Conservation (phyloP, 2,329 filamentous ascomycete genomes). For the Verticillium zaregamsianum region DNA sequence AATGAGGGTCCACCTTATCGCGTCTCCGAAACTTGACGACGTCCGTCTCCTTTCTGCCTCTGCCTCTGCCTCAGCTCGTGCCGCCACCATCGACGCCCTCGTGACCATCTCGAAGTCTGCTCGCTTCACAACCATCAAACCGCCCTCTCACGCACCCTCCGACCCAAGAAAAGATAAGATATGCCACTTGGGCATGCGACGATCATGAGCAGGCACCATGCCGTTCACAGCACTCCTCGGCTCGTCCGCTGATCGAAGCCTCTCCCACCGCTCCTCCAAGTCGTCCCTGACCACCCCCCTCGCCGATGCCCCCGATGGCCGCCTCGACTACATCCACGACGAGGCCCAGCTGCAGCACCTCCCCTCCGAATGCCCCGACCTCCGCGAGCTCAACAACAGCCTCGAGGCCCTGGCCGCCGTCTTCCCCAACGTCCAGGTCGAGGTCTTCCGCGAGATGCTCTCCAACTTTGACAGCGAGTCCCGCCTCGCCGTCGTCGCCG, state of each 20-base stretch:
- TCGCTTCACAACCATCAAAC: background rate
- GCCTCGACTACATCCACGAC: conserved; percentile 48
- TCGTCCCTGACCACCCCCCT: conserved; percentile 17
- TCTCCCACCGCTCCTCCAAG: background rate
- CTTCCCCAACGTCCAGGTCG: conserved; percentile 76
- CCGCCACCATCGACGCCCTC: background rate
- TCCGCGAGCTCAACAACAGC: conserved; percentile 65
- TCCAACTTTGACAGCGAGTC: conserved; percentile 71
- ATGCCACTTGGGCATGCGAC: conserved; percentile 3
- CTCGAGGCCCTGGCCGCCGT: conserved; percentile 66
- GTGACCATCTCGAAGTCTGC: background rate
- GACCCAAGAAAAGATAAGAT: background rate
- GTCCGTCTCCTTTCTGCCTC: no score
- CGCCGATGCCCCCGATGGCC: conserved; percentile 20
- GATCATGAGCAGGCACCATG: conserved; percentile 13
- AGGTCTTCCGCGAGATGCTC: conserved; percentile 81
- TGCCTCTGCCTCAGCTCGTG: no score
- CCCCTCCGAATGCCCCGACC: conserved; percentile 52
- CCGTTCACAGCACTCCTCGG: conserved; percentile 14
- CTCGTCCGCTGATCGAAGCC: conserved; percentile 9
- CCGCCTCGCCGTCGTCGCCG: conserved; percentile 70
- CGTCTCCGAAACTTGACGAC: no score
- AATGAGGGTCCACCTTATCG: no score
- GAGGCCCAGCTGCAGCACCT: conserved; percentile 47
- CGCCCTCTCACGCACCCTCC: no score